Percentiles rank a stretch among this genome's conserved stretches.
Evolutionary conservation across 148 eudicot species (phyloP).

Genomic region (Fagopyrum homotropicum): DNA sequence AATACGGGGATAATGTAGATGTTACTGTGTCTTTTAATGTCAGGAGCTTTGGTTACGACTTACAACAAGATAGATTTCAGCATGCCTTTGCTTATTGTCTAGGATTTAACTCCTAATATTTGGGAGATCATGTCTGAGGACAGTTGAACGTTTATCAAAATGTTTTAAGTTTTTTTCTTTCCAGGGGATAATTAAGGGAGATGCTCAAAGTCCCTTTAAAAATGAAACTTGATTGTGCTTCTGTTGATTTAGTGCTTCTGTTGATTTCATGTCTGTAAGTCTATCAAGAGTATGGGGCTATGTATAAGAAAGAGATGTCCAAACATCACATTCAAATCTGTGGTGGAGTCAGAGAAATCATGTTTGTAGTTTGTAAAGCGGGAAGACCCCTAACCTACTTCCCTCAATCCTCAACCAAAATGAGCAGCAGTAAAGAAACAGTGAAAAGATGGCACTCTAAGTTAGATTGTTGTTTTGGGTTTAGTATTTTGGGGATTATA

Average conservation of each 20-base stretch:
- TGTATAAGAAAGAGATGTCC: background rate
- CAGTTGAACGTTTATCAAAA: constrained; percentile 4
- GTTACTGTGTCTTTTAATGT: constrained; percentile 5
- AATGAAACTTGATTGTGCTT: background rate
- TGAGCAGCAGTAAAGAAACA: too few relatives aligned
- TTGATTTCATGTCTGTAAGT: background rate
- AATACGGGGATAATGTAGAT: constrained; percentile 20
- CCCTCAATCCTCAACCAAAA: too few relatives aligned
- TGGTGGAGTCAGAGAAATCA: background rate
- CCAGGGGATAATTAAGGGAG: background rate
- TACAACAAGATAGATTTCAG: constrained; percentile 4
- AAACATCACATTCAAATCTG: constrained; percentile 2
- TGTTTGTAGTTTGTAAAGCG: too few relatives aligned
- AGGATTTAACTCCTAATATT: constrained; percentile 7
- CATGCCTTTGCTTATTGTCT: constrained; percentile 9
- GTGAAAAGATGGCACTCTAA: too few relatives aligned
- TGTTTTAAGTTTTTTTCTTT: background rate
- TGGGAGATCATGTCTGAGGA: constrained; percentile 11
- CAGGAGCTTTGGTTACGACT: constrained; percentile 3
- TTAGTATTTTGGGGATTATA: too few relatives aligned
- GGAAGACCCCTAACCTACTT: too few relatives aligned
- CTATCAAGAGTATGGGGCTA: background rate
- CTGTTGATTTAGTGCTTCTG: background rate
- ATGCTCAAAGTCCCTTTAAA: background rate
- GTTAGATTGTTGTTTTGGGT: too few relatives aligned